Conservation (phyloP, 164 flowering plant genomes). For the Tinospora cordifolia region DNA sequence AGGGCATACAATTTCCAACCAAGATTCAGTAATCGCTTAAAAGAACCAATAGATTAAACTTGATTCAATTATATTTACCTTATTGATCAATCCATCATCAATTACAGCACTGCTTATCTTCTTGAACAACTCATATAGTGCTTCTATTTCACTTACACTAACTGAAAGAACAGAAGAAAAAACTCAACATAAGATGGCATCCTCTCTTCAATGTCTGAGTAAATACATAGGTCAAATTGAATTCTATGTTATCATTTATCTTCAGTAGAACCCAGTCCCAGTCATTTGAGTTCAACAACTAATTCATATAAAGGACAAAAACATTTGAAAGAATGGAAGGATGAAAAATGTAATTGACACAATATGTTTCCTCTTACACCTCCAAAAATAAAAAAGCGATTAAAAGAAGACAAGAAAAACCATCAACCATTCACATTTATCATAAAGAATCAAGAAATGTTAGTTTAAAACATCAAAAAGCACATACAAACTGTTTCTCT, state of each 20-base stretch:
- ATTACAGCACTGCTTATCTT: conserved; percentile 89
- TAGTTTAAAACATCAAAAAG: no score
- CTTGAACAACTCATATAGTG: conserved; percentile 79
- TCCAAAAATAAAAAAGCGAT: background rate
- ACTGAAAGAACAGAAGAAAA: conserved; percentile 39
- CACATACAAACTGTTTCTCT: conserved; percentile 88
- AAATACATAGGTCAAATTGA: background rate
- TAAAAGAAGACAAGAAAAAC: background rate
- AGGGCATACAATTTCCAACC: background rate
- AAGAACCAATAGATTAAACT: background rate
- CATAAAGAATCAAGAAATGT: no score
- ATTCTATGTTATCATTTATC: background rate
- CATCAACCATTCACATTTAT: no score
- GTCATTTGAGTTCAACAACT: background rate
- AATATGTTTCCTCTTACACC: background rate
- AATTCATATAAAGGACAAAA: background rate
- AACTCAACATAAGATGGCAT: background rate
- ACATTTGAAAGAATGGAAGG: background rate
- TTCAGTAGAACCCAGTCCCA: background rate
- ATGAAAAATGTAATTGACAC: background rate
- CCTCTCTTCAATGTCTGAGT: background rate
- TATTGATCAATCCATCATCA: conserved; percentile 82
- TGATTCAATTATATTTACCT: conserved; percentile 33
- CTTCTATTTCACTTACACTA: conserved; percentile 84
- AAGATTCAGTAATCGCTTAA: background rate